Evolutionary conservation across 306 rosid species (phyloP), one percentile per base, ranked within the genome.

Genomic region (Malus sylvestris): DNA sequence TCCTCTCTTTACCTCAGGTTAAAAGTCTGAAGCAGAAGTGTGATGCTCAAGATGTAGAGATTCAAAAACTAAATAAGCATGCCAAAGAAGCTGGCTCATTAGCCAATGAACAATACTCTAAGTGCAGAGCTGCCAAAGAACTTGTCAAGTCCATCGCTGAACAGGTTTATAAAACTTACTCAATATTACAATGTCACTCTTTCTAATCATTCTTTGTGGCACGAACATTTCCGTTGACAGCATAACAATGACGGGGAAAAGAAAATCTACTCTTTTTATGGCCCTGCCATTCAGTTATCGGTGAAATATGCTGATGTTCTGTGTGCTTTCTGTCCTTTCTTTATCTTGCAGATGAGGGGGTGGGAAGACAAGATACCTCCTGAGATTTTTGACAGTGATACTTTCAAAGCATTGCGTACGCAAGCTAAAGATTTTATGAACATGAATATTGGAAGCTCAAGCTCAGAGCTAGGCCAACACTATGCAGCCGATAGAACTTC

Each of bases 11-110:
- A 58, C 76, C 79, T 60, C 77, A 96, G 98, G 84, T 87, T 80
- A 86, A 72, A 79, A 81, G 25, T 77, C 79, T 92, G 69, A 91
- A 77, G 93, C 87, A 86, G 64, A 92, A 77, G 83, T 72, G 81
- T 60, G 83, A 87, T 70, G 67, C 75, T 83, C 93, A 92, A 88
- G 96, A 89, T 53, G 35, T 60, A 68, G 86, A 88, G 85, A 88
- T 92, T 69, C 81, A 77, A 10, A 86, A 82, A 76, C 86, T 91
- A 82, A 81, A 81, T 59, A 88, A 82, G 81, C 75, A 81, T 74
- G 68, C 86, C 44, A 65, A 81, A 67, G 86, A 84, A 82, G 82
- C 83, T 58, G 75, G 80, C 76, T 78, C 84, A 75, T 71, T 89
- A 72, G 86, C 87, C 63, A 83, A 73, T 67, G 89, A 87, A 67